A percentile compares a stretch with the other conserved stretches of the same genome.
Conservation (phyloP, 1,139 yeast genomes). For the Pichia sp. region DNA sequence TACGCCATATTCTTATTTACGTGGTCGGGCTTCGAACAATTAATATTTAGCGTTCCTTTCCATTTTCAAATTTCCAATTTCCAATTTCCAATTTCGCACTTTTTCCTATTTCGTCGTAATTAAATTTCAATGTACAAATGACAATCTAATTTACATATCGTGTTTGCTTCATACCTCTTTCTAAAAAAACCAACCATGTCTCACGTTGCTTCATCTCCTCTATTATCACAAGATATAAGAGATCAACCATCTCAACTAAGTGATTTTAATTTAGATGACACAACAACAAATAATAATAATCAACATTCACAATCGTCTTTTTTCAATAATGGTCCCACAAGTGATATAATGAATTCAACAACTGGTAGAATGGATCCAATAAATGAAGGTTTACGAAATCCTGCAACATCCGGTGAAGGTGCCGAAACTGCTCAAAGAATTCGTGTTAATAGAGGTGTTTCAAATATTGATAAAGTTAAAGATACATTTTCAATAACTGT, state of each 20-base stretch:
- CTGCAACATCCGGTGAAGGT: slow-evolving; percentile 3
- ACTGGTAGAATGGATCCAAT: not conserved
- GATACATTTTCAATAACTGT: slow-evolving; percentile 94
- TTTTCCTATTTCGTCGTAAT: not conserved
- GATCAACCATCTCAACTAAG: slow-evolving; percentile 13
- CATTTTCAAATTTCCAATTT: not conserved
- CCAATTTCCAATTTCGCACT: not conserved
- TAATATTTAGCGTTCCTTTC: too few relatives aligned
- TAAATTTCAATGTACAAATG: not conserved
- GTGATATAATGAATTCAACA: slow-evolving; percentile 3
- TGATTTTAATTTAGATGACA: slow-evolving; percentile 16
- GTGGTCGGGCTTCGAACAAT: too few relatives aligned
- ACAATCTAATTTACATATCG: not conserved
- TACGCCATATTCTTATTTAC: too few relatives aligned
- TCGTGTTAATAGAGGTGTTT: slow-evolving; percentile 42
- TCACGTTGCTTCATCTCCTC: slow-evolving; percentile 18
- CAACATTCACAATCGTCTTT: slow-evolving; percentile 11
- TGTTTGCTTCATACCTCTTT: not conserved
- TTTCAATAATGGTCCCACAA: slow-evolving; percentile 10
- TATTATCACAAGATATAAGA: slow-evolving; percentile 13
- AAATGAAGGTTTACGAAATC: not conserved
- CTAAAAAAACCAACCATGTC: slow-evolving; percentile 7
- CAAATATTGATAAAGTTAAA: slow-evolving; percentile 75
- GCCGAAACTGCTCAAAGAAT: slow-evolving; percentile 25
- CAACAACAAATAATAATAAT: slow-evolving; percentile 1